Evolutionary conservation across 2,329 filamentous ascomycete genomes (phyloP).

Genomic region (Talaromyces sp.): DNA sequence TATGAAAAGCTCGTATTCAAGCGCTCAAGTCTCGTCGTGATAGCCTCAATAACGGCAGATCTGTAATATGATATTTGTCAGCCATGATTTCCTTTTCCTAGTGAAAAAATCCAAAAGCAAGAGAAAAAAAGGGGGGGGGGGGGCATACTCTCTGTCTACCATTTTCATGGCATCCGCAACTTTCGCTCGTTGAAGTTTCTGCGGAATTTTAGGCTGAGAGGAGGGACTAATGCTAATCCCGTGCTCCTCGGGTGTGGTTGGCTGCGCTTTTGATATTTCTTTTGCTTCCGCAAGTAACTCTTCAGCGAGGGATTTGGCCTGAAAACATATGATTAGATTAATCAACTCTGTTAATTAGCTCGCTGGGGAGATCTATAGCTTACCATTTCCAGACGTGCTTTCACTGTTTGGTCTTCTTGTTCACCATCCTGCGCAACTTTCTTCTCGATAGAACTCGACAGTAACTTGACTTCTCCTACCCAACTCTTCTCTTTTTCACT

Average conservation of each 20-base stretch:
- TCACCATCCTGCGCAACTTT: slow-evolving; percentile 16
- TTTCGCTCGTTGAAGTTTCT: slow-evolving; percentile 42
- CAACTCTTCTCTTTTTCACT: slow-evolving; percentile 45
- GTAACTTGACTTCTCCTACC: slow-evolving; percentile 39
- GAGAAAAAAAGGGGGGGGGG: background rate
- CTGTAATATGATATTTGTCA: slow-evolving; percentile 20
- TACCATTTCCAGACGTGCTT: slow-evolving; percentile 38
- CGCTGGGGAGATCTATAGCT: slow-evolving; percentile 15
- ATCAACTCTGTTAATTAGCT: background rate
- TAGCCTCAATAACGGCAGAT: slow-evolving; percentile 41
- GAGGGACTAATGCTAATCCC: slow-evolving; percentile 15
- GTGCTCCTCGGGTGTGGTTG: slow-evolving; percentile 23
- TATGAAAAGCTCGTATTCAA: slow-evolving; percentile 31
- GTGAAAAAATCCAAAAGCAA: background rate
- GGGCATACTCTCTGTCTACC: slow-evolving; percentile 46
- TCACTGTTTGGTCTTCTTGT: slow-evolving; percentile 26
- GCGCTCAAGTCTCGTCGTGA: slow-evolving; percentile 38
- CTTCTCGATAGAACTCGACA: slow-evolving; percentile 34
- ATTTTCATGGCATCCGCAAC: slow-evolving; percentile 46
- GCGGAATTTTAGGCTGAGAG: slow-evolving; percentile 33
- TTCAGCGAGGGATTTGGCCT: slow-evolving; percentile 39
- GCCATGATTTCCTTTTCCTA: background rate
- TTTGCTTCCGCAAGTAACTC: slow-evolving; percentile 36
- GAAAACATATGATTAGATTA: slow-evolving; percentile 13
- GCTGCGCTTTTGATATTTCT: slow-evolving; percentile 29